Percentiles rank a stretch among this genome's conserved stretches.
phyloP scores from a whole-genome alignment of 768 basidiomycete species.

The Podaxis mareebaensis region DNA sequence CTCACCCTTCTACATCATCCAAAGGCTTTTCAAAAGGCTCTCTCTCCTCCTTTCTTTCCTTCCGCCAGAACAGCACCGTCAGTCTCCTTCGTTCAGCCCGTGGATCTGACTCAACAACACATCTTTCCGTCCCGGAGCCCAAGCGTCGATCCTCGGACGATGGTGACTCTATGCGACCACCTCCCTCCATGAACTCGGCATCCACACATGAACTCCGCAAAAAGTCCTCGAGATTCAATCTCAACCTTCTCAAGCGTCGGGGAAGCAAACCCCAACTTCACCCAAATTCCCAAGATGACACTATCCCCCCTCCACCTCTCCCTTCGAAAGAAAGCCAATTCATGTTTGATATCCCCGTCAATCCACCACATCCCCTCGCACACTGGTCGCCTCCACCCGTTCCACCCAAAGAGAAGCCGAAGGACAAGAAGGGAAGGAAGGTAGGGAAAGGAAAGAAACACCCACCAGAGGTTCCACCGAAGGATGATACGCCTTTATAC shows the following conservation, averaged over 20 bases:
- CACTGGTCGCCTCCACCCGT: neutral
- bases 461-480: neutral
- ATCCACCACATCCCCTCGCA: slow-evolving; percentile 11
- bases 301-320: slow-evolving; percentile 13
- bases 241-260: slow-evolving; percentile 15
- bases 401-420: neutral
- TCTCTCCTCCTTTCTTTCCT: slow-evolving; percentile 23
- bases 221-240: slow-evolving; percentile 14
- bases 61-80: slow-evolving; percentile 20
- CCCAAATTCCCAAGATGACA: slow-evolving; percentile 12
- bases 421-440: slow-evolving; percentile 15
- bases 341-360: slow-evolving; percentile 5
- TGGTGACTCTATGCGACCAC: slow-evolving; percentile 18
- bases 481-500: slow-evolving; percentile 29
- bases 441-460: slow-evolving; percentile 14
- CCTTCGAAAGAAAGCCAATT: neutral
- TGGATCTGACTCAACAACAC: slow-evolving; percentile 22
- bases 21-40: slow-evolving; percentile 30
- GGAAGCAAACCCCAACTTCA: slow-evolving; percentile 16
- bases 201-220: slow-evolving; percentile 17
- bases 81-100: slow-evolving; percentile 21
- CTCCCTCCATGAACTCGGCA: slow-evolving; percentile 8
- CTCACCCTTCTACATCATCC: slow-evolving; percentile 22
- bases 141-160: slow-evolving; percentile 18
- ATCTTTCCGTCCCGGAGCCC: slow-evolving; percentile 22